Evolutionary conservation across 163 green algal genomes (phyloP), one percentile per base, ranked within the genome.

Genomic region (Scenedesmus sp.): DNA sequence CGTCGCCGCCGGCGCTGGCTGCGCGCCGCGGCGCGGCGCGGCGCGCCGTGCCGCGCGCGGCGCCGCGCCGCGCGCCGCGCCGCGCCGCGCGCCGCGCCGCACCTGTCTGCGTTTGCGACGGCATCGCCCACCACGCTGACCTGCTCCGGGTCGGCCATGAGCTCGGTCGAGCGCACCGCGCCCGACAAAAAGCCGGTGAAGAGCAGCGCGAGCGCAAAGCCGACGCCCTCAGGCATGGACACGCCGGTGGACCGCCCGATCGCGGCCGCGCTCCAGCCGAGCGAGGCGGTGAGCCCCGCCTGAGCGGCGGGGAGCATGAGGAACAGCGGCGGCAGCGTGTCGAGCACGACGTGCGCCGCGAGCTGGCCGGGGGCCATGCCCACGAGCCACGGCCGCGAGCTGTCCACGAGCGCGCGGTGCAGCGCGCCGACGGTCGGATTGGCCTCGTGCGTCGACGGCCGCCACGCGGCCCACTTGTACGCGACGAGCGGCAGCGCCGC

Each of bases 261-360:
- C 1, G 72, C 72, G 7, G 47, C 33, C 18, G 34, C 53, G 0
- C 14, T 54, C 33, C 51, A 77, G 10, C 50, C 20, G n/a, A 70
- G 76, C 4, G 42, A 56, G 0, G 85, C 84, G 17, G 64, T 62
- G 44, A 93, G 50, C 13, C 77, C 89, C 13, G 78, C 86, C 39
- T 89, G 86, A 4, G 83, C 82, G 31, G 89, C 89, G 5, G 89
- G 89, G 44, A 93, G 84, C 53, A 92, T 75, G 36, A 93, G 77
- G 44, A 93, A 74, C 56, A 86, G 77, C 13, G 83, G 24, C 15
- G 89, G 89, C 28, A 93, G 56, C 31, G 87, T 84, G 60, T 93
- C 88, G 47, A 88, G 42, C 26, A 64, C 81, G 60, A 90, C 72
- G 24, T 89, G 70, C 11, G 74, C 31, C 2, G 50, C 33, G 28